Evolutionary conservation across 345 rosid genomes (phyloP).

Genomic region (Punica granatum): DNA sequence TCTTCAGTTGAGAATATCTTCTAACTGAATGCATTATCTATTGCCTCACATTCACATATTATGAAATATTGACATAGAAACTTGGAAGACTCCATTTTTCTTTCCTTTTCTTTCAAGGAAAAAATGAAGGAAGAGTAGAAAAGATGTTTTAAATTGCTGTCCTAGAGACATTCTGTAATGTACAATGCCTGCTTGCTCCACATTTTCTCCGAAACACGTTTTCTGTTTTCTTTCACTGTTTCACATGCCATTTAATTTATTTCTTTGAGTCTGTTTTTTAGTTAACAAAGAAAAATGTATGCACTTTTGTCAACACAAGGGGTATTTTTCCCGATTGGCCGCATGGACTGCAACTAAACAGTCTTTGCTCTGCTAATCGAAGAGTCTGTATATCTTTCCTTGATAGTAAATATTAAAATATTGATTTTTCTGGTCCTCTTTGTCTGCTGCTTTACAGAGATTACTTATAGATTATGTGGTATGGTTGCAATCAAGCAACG

Average conservation of each 20-base stretch:
- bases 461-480: constrained; percentile 53
- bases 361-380: no score
- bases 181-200: neutral
- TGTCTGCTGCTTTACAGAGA: constrained; percentile 34
- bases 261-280: neutral
- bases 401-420: no score
- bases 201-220: neutral
- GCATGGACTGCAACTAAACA: no score
- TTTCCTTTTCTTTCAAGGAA: neutral
- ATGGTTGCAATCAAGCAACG: constrained; percentile 70
- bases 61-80: neutral
- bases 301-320: neutral
- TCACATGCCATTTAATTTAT: neutral
- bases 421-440: neutral
- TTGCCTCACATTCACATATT: neutral
- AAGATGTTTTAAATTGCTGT: no score
- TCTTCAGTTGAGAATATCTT: constrained; percentile 1
- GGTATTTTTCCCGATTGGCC: no score
- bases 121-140: neutral
- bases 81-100: neutral
- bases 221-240: neutral
- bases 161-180: neutral
- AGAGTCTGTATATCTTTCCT: no score
- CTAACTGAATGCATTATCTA: neutral
- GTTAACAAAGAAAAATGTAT: neutral